These are phyloP conservation scores for Arthrobotrys pseudoclavata DNA, from an alignment of 2,329 filamentous ascomycete species.

Conservation along the genomic window DNA sequence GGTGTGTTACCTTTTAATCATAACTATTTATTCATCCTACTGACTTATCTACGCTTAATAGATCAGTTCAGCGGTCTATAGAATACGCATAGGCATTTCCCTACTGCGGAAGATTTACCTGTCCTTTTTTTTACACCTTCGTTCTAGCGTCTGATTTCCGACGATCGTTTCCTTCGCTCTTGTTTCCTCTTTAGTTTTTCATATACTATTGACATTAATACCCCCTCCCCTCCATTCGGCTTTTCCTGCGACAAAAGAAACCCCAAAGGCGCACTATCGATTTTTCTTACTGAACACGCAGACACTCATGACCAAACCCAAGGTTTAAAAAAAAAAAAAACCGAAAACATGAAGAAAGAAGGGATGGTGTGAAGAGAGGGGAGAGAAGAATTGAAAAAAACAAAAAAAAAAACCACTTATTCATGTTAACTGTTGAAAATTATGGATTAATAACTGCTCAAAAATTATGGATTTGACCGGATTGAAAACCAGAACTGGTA, in stretches of 20 bases:
- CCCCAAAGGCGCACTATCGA: slow-evolving; percentile 13
- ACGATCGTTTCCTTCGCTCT: background rate
- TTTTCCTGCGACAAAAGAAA: slow-evolving; percentile 14
- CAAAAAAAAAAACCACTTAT: too few species aligned
- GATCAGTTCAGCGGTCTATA: slow-evolving; percentile 59
- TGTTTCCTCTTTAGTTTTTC: background rate
- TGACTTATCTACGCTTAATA: background rate
- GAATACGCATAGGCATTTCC: slow-evolving; percentile 45
- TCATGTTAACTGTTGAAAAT: background rate
- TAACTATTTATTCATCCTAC: background rate
- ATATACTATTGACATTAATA: slow-evolving; percentile 5
- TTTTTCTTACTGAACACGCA: background rate
- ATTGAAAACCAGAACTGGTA: background rate
- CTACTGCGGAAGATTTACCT: background rate
- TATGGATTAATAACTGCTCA: background rate
- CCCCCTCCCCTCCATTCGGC: background rate
- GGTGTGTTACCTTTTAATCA: slow-evolving; percentile 68
- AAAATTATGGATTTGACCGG: slow-evolving; percentile 1
- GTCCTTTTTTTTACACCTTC: background rate
- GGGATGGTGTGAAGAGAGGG: background rate
- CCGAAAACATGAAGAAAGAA: background rate
- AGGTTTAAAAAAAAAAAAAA: background rate
- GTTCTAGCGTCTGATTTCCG: background rate
- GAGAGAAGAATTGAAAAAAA: slow-evolving; percentile 1
- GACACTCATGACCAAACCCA: background rate